Conservation (phyloP, 371 early-diverging fungal genomes). For the Rhizopus delemar region DNA sequence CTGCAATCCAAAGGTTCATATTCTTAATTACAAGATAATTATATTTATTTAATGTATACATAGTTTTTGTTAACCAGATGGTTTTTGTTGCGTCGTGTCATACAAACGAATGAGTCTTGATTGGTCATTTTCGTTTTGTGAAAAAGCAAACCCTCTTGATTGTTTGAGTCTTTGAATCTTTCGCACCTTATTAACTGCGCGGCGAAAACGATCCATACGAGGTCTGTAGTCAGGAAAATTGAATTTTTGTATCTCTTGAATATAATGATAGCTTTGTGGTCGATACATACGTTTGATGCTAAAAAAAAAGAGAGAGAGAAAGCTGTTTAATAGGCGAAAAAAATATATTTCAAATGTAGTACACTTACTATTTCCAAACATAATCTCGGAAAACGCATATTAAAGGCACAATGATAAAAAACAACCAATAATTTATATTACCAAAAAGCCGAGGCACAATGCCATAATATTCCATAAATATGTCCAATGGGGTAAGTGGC, state of each 20-base stretch:
- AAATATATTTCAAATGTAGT: neutral
- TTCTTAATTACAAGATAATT: slow-evolving; percentile 1
- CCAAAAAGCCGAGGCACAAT: slow-evolving; percentile 69
- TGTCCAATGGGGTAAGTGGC: slow-evolving; percentile 56
- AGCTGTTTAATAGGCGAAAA: neutral
- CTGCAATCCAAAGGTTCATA: too few relatives aligned
- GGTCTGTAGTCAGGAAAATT: slow-evolving; percentile 96
- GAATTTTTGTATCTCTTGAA: slow-evolving; percentile 97
- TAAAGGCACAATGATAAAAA: slow-evolving; percentile 79
- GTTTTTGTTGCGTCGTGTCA: slow-evolving; percentile 93
- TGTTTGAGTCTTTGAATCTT: slow-evolving; percentile 89
- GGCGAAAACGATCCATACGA: slow-evolving; percentile 94
- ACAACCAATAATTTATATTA: slow-evolving; percentile 84
- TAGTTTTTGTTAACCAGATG: slow-evolving; percentile 57
- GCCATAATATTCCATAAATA: slow-evolving; percentile 85
- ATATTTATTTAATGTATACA: neutral
- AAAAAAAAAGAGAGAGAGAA: slow-evolving; percentile 2
- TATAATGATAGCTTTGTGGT: slow-evolving; percentile 86
- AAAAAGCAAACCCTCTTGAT: slow-evolving; percentile 94
- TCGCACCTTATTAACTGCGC: slow-evolving; percentile 95
- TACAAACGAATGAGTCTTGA: slow-evolving; percentile 91
- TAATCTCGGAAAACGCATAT: slow-evolving; percentile 82
- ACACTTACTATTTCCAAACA: slow-evolving; percentile 88
- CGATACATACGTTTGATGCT: slow-evolving; percentile 81
- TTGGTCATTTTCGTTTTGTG: slow-evolving; percentile 95